Evolutionary conservation across 169 alveolate genomes (phyloP), one percentile per base, ranked within the genome.

Genomic region (Eimeria necatrix): DNA sequence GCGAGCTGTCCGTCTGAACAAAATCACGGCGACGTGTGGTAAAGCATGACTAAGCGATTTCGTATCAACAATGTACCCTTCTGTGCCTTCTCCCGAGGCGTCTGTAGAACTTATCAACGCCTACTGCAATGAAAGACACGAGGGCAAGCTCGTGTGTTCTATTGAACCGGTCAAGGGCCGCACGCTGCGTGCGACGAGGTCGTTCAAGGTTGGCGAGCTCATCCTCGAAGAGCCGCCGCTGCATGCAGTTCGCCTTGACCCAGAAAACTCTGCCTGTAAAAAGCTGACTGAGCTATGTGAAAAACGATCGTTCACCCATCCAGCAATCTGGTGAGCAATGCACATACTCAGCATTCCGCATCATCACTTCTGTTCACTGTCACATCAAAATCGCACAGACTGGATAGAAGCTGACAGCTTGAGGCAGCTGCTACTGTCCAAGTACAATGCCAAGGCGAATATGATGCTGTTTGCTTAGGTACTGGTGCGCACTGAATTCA

Each of bases 401-500:
- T 32, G 41, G 41, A 32, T 32, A 32, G 41, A 32, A 32, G 41
- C 41, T 32, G 41, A 32, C 2, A 2, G 41, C 2, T 32, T 32
- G 41, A 32, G 41, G 41, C 41, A 32, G 41, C 41, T 32, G 41
- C 41, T 2, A 32, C 41, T 32, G 41, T 32, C 41, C 41, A 32
- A 32, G 41, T 32, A 32, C 41, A 32, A 2, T 32, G 41, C 41
- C 41, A 2, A 2, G 41, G 41, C 41, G 41, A 32, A 32, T 32
- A 32, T 32, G 41, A n/a, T 8, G 49, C 3, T 83, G 76, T 24
- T 0, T 59, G 24, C 32, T 8, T 51, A 90, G 95, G 95, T 91
- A 91, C 91, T 91, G 95, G 95, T 91, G 95, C 91, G 95, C 95
- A 6, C 51, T 91, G 73, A 91, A 91, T 70, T 91, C 95, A 41